Base-by-base conservation (phyloP, 305 asterid genomes). In the Ajuga reptans region DNA sequence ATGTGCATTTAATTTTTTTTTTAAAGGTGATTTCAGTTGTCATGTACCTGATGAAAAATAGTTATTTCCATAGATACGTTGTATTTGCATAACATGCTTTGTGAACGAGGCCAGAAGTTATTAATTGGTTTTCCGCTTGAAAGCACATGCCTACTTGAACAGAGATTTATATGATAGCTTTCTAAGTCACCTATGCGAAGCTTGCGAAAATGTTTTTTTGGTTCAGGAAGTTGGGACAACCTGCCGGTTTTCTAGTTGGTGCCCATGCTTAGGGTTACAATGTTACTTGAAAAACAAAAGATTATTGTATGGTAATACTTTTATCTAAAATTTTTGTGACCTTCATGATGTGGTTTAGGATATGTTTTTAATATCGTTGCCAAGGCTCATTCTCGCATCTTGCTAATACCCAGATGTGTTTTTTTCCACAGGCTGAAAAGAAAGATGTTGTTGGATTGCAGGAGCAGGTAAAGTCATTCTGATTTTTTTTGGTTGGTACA, bases 381-480 rank as follows among this genome's bases (percentile, higher is more conserved):
- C 21, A 24, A 52, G 15, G 39, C 55, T 41, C 39, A 29, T 18
- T 33, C 8, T 31, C 6, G 49, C 52, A 43, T 53, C 49, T 27
- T 34, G 59, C 51, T 80, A 61, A 79, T 53, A 41, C 59, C 16
- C 11, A 59, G 53, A 33, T 39, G 36, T 69, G 46, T 73, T 71
- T 68, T n/a, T 76, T 70, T 76, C 54, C 68, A 70, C 95, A 90
- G 98, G 96, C 94, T 14, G 97, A 92, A 54, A 92, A 88, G 86
- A 90, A 75, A 78, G 98, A 90, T 73, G 79, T 87, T 59, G 86
- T 90, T 68, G 97, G 97, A 63, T 75, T 87, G 75, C 97, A 87
- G 83, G 97, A 87, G 68, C 97, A 90, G 91, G 96, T 91, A 80
- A 51, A 41, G 74, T 45, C 43, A 45, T 34, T 68, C 51, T 31